Base-by-base conservation (phyloP, 305 asterid species). In the Ilex paraguariensis region DNA sequence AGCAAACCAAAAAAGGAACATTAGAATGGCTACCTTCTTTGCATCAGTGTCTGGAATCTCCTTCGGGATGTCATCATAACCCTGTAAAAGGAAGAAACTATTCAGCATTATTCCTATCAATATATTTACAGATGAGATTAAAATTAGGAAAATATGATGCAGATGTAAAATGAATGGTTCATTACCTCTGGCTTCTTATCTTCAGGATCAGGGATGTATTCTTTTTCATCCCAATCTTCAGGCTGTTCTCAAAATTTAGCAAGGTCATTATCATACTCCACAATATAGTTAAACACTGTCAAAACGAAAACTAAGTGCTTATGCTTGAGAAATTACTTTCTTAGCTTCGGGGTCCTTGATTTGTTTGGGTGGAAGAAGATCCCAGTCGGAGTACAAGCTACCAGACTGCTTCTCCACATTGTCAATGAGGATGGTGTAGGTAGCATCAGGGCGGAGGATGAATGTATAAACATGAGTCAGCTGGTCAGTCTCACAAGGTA, bases 191-290 rank as follows among this genome's bases (percentile, higher is more conserved):
- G 99, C 78, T 93, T 93, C 83, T 82, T 86, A 76, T 93, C 97
- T 74, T 90, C 96, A 0, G 99, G 97, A 66, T 93, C 99, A 66
- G 89, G 58, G 72, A 93, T 87, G 79, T 21, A 93, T 72, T 93
- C 99, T 72, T 87, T 86, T 1, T 93, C 99, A 72, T 93, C 97
- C 99, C 99, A 93, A 76, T 93, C 97, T 73, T 86, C 97, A 56
- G 97, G 99, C 99, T 93, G 83, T 51, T 60, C 74, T 14, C 56
- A 52, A 8, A 7, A 13, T 11, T 13, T 46, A 11, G 52, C 52
- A 46, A 46, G 13, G 52, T 46, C 52, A 46, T 46, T 13, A 46
- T 46, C 52, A 46, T 3, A 46, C 0, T 46, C 2, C 13, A 46
- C 13, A 46, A 5, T 36, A 36, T 5, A 36, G 42, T 36, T 5